These are phyloP conservation scores for Fremontodendron californicum DNA, from an alignment of 345 rosid genomes.

Conservation along the genomic window DNA sequence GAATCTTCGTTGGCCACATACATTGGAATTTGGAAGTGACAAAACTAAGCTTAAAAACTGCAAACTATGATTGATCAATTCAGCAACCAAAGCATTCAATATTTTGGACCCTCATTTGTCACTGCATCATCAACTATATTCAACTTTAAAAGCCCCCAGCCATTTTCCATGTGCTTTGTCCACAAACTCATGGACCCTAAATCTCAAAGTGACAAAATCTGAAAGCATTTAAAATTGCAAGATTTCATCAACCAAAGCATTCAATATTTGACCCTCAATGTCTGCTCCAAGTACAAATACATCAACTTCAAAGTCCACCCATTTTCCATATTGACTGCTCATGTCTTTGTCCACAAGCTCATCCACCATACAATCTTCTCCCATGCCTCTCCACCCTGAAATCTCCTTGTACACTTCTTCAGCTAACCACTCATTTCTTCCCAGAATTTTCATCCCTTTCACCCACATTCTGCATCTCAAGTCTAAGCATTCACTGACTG, in stretches of 20 bases:
- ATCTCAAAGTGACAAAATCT: slow-evolving; percentile 3
- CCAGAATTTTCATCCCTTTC: slow-evolving; percentile 47
- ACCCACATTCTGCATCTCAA: slow-evolving; percentile 49
- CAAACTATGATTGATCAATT: background rate
- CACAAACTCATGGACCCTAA: slow-evolving; percentile 73
- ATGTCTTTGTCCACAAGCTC: slow-evolving; percentile 89
- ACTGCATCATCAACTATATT: background rate
- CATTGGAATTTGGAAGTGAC: background rate
- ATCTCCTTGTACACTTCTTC: slow-evolving; percentile 75
- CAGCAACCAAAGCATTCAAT: background rate
- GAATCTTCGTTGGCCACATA: too few relatives aligned
- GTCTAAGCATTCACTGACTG: slow-evolving; percentile 65
- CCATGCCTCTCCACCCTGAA: slow-evolving; percentile 55
- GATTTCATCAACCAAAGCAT: slow-evolving; percentile 61
- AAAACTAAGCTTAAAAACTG: background rate
- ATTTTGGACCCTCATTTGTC: too few relatives aligned
- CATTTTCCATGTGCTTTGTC: slow-evolving; percentile 26
- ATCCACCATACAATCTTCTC: slow-evolving; percentile 82
- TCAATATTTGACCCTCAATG: slow-evolving; percentile 50
- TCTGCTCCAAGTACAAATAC: slow-evolving; percentile 54
- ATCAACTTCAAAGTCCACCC: slow-evolving; percentile 77
- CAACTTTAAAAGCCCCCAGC: too few relatives aligned
- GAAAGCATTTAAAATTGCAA: slow-evolving; percentile 21
- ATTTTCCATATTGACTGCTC: slow-evolving; percentile 74
- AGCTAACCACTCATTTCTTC: slow-evolving; percentile 55